Conservation (phyloP, 345 rosid genomes). For the Lepidium sativum region DNA sequence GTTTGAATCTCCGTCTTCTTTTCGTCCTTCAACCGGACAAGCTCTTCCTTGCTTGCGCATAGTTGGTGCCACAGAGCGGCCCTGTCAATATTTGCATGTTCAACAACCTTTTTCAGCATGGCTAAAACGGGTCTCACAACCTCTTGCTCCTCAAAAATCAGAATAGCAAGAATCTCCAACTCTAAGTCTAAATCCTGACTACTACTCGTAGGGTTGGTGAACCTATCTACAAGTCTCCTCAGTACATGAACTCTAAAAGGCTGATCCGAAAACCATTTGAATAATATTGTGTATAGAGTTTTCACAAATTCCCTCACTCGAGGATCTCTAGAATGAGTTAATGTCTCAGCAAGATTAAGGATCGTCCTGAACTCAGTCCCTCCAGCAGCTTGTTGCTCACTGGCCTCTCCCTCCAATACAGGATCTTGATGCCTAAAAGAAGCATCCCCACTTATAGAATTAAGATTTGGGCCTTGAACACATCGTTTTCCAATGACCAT, state of each 20-base stretch:
- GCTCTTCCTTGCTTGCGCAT: slow-evolving; percentile 73
- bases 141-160: slow-evolving; percentile 83
- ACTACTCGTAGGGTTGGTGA: slow-evolving; percentile 57
- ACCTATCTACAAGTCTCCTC: slow-evolving; percentile 83
- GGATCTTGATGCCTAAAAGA: slow-evolving; percentile 49
- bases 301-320: slow-evolving; percentile 77
- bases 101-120: slow-evolving; percentile 86
- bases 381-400: slow-evolving; percentile 52
- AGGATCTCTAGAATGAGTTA: slow-evolving; percentile 66
- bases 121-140: slow-evolving; percentile 57
- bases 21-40: slow-evolving; percentile 59
- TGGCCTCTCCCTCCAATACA: slow-evolving; percentile 51
- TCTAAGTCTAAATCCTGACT: slow-evolving; percentile 56
- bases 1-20: slow-evolving; percentile 56
- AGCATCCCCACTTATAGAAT: slow-evolving; percentile 42
- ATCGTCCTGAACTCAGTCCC: slow-evolving; percentile 63
- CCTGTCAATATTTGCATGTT: slow-evolving; percentile 85
- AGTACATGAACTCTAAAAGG: slow-evolving; percentile 65
- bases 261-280: slow-evolving; percentile 82
- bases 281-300: slow-evolving; percentile 67
- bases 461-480: slow-evolving; percentile 45
- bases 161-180: slow-evolving; percentile 72
- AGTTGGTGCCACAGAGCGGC: slow-evolving; percentile 93
- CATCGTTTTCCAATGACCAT: slow-evolving; percentile 82
- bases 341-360: slow-evolving; percentile 90